These are phyloP conservation scores for Cercospora sp. DNA, from an alignment of 2,329 filamentous ascomycete genomes.

Conservation along the genomic window DNA sequence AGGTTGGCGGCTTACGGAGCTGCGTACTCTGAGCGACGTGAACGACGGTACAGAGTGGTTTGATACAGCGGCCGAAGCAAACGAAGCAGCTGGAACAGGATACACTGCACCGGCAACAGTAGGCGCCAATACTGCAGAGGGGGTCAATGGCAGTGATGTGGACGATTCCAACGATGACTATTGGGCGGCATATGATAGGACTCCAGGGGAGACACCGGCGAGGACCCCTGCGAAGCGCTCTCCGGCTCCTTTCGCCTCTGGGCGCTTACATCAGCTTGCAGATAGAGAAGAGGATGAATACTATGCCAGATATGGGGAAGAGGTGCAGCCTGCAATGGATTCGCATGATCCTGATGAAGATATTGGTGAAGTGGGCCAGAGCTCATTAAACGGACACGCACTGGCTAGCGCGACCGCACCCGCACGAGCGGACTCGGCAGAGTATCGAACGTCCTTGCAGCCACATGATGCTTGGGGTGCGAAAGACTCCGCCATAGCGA, in stretches of 20 bases:
- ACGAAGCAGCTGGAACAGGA: constrained; percentile 44
- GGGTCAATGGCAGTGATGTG: constrained; percentile 50
- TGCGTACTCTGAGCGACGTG: constrained; percentile 59
- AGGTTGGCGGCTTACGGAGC: constrained; percentile 73
- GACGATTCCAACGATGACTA: constrained; percentile 71
- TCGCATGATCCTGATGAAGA: constrained; percentile 78
- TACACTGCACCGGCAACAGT: constrained; percentile 11
- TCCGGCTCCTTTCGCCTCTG: constrained; percentile 55
- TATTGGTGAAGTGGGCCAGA: constrained; percentile 48
- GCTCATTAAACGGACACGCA: constrained; percentile 57
- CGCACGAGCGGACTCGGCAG: constrained; percentile 18
- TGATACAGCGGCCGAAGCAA: constrained; percentile 60
- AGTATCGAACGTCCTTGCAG: constrained; percentile 25
- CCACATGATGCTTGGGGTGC: constrained; percentile 25
- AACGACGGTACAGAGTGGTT: constrained; percentile 61
- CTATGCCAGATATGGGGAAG: constrained; percentile 71
- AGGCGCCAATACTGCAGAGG: constrained; percentile 21
- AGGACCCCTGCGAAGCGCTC: constrained; percentile 66
- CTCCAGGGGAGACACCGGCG: constrained; percentile 51
- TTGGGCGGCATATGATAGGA: constrained; percentile 76
- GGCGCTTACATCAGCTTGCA: constrained; percentile 32
- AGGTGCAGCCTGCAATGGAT: constrained; percentile 78
- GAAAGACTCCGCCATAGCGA: constrained; percentile 25
- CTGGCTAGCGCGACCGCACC: constrained; percentile 35
- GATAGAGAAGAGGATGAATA: constrained; percentile 64